phyloP scores from a whole-genome alignment of 179 eudicot species.

The Patellifolia procumbens region DNA sequence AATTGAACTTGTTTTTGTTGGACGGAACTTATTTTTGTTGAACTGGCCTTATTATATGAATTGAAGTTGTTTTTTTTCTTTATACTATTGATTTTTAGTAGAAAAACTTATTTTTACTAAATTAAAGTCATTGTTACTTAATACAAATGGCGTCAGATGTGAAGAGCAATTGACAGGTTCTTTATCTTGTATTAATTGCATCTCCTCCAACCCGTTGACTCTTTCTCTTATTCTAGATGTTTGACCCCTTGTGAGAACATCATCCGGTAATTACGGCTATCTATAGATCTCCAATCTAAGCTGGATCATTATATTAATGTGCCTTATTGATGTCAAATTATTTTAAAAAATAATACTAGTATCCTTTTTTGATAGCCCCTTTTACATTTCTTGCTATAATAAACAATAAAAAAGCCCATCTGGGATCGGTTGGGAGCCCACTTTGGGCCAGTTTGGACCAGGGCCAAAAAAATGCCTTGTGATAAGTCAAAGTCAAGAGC shows the following conservation, averaged over 20 bases:
- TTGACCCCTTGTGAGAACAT: constrained; percentile 37
- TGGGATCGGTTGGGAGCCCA: constrained; percentile 34
- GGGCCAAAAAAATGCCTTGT: constrained; percentile 14
- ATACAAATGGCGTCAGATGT: too few species aligned
- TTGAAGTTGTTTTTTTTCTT: too few species aligned
- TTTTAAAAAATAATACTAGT: background rate
- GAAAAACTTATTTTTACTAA: too few species aligned
- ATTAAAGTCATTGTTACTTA: too few species aligned
- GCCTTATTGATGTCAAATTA: background rate
- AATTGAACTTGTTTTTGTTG: too few species aligned
- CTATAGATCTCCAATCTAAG: constrained; percentile 19
- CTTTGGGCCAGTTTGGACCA: constrained; percentile 25
- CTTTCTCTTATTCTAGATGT: constrained; percentile 33
- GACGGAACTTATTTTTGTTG: too few species aligned
- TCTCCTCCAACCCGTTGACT: constrained; percentile 27
- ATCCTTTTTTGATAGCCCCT: background rate
- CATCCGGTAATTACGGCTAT: constrained; percentile 39
- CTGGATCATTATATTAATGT: background rate
- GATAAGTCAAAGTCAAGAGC: constrained; percentile 36
- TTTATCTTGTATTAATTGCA: background rate
- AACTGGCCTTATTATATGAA: too few species aligned
- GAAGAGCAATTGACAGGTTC: background rate
- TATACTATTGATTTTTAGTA: too few species aligned
- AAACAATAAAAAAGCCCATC: constrained; percentile 3
- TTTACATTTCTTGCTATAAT: background rate